Conservation (phyloP, 2,329 filamentous ascomycete species). For the Pseudocercospora fijiensis region DNA sequence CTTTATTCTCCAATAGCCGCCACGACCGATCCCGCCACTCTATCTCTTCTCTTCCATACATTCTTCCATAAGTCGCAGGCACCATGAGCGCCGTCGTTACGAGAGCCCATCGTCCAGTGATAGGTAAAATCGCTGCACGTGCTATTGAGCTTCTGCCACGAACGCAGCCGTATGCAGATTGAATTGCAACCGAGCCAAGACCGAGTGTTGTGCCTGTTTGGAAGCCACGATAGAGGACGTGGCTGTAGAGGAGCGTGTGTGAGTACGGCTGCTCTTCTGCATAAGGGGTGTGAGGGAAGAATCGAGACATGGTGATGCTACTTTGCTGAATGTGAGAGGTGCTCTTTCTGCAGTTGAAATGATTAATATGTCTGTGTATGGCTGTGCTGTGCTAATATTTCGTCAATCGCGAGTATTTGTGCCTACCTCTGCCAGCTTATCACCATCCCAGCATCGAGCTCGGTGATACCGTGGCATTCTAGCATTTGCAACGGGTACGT, state of each 20-base stretch:
- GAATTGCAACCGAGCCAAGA: slow-evolving; percentile 40
- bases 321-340: neutral
- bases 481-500: neutral
- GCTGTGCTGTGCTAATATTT: neutral
- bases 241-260: slow-evolving; percentile 57
- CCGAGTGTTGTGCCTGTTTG: slow-evolving; percentile 54
- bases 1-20: slow-evolving; percentile 58
- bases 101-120: slow-evolving; percentile 43
- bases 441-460: neutral
- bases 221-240: slow-evolving; percentile 59
- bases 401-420: neutral
- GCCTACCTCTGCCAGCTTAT: neutral
- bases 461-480: neutral
- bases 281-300: slow-evolving; percentile 56
- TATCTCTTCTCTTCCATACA: slow-evolving; percentile 58
- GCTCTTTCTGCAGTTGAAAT: neutral
- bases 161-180: slow-evolving; percentile 26
- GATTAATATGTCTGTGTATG: neutral
- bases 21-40: slow-evolving; percentile 66
- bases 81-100: slow-evolving; percentile 48
- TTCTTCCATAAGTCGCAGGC: slow-evolving; percentile 49
- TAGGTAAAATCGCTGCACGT: slow-evolving; percentile 37
- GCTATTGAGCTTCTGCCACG: slow-evolving; percentile 24
- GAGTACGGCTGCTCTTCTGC: slow-evolving; percentile 63
- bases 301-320: slow-evolving; percentile 52